Percentiles rank a stretch among this genome's conserved stretches.
These are phyloP conservation scores for Trichosporon sp. DNA, from an alignment of 1,284 basidiomycete species.

Conservation along the genomic window DNA sequence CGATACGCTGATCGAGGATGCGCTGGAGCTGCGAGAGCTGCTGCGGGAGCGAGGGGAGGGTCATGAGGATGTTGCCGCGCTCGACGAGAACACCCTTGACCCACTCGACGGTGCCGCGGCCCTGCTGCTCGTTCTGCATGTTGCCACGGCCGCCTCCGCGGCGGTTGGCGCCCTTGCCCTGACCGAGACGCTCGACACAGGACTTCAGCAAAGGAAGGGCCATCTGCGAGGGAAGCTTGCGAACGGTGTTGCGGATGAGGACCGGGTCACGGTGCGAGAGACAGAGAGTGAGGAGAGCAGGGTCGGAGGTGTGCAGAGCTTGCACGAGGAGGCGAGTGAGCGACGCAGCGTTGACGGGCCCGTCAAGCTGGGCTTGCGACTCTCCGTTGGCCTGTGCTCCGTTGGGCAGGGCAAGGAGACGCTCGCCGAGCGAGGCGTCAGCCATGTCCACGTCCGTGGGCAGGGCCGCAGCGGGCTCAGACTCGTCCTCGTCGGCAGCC, in stretches of 20 bases:
- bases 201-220: conserved; percentile 84
- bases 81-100: conserved; percentile 81
- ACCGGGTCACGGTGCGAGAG: conserved; percentile 76
- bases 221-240: conserved; percentile 83
- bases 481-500: conserved; percentile 40
- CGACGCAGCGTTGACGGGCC: conserved; percentile 76
- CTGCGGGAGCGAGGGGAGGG: conserved; percentile 57
- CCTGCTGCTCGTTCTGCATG: conserved; percentile 81
- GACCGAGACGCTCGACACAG: conserved; percentile 84
- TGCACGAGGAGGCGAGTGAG: conserved; percentile 93
- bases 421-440: conserved; percentile 84
- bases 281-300: conserved; percentile 83
- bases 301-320: conserved; percentile 93
- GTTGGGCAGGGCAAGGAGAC: conserved; percentile 68
- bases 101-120: conserved; percentile 83
- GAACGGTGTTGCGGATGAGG: conserved; percentile 85
- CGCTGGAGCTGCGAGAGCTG: conserved; percentile 81
- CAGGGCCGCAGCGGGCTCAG: conserved; percentile 55
- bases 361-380: conserved; percentile 36
- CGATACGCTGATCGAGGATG: conserved; percentile 75
- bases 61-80: conserved; percentile 92
- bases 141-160: conserved; percentile 68
- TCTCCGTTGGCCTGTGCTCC: conserved; percentile 55
- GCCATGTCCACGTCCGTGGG: conserved; percentile 77
- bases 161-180: conserved; percentile 70